A percentile compares a stretch with the other conserved stretches of the same genome.
Evolutionary conservation across 306 rosid species (phyloP).

Genomic region (Abrus precatorius): DNA sequence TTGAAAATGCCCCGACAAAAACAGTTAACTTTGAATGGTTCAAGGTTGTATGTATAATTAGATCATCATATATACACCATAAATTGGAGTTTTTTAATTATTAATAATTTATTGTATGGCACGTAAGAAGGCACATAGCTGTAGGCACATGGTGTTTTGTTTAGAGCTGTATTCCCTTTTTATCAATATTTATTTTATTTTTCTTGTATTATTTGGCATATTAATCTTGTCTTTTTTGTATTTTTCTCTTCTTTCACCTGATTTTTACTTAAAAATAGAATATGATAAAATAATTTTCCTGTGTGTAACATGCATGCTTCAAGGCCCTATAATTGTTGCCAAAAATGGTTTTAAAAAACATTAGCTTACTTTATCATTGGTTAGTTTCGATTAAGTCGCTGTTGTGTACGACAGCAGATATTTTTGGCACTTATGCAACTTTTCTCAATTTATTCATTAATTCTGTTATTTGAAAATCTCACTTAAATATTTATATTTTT

Average conservation of each 20-base stretch:
- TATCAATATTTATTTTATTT: not conserved
- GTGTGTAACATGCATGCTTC: not conserved
- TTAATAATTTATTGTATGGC: not conserved
- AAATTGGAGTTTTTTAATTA: not conserved
- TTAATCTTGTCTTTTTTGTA: too few species aligned
- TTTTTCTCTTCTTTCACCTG: too few species aligned
- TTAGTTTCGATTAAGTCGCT: not conserved
- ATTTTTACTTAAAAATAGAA: too few species aligned
- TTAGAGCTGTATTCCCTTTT: not conserved
- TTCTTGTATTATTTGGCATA: too few species aligned
- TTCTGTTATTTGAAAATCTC: too few species aligned
- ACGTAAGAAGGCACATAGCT: not conserved
- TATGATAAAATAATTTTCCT: too few species aligned
- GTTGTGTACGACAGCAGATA: not conserved
- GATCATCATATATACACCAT: not conserved
- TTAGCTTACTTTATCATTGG: not conserved
- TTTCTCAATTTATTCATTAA: not conserved
- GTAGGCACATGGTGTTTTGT: not conserved
- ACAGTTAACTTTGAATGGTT: not conserved
- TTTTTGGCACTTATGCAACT: not conserved
- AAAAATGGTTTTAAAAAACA: not conserved
- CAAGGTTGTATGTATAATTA: not conserved
- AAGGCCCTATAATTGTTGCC: not conserved
- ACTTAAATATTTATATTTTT: too few species aligned
- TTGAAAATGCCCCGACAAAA: not conserved